A percentile compares a stretch with the other conserved stretches of the same genome.
phyloP scores from a whole-genome alignment of 345 rosid genomes.

The Trapa incisa region DNA sequence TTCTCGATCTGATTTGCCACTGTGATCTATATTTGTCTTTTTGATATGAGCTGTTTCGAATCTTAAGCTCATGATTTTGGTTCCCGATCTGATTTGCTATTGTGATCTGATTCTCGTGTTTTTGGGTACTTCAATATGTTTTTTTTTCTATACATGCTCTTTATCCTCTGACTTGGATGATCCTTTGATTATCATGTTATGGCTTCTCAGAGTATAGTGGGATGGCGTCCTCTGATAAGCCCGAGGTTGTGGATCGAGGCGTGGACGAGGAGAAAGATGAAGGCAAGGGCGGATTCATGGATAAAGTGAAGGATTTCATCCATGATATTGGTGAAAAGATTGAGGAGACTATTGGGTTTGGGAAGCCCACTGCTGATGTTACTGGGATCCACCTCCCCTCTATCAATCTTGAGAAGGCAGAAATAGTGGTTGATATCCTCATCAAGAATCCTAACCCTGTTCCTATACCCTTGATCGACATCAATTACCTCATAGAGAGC shows the following conservation, averaged over 20 bases:
- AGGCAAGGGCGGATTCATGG: conserved; percentile 63
- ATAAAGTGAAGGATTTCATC: conserved; percentile 85
- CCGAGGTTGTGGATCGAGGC: conserved; percentile 43
- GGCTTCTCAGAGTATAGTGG: conserved; percentile 6
- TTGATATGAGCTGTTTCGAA: no score
- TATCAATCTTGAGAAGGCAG: conserved; percentile 80
- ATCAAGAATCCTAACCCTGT: conserved; percentile 86
- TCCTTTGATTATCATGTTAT: no score
- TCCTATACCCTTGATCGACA: conserved; percentile 84
- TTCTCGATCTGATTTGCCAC: no score
- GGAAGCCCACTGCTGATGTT: conserved; percentile 95
- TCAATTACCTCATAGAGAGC: conserved; percentile 73
- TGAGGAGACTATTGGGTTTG: conserved; percentile 79
- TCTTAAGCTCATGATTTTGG: no score
- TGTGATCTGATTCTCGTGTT: no score
- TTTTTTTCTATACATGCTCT: no score
- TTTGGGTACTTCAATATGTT: no score
- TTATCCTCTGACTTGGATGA: no score
- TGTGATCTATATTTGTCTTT: no score
- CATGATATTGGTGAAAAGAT: conserved; percentile 91
- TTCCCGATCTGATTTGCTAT: no score
- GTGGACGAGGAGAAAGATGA: conserved; percentile 44
- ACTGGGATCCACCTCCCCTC: conserved; percentile 59
- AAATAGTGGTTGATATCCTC: conserved; percentile 68
- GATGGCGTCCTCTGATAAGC: conserved; percentile 66